Percentiles rank a stretch among this genome's conserved stretches.
phyloP scores from a whole-genome alignment of 2,329 filamentous ascomycete genomes.

The Falciphora oryzae region DNA sequence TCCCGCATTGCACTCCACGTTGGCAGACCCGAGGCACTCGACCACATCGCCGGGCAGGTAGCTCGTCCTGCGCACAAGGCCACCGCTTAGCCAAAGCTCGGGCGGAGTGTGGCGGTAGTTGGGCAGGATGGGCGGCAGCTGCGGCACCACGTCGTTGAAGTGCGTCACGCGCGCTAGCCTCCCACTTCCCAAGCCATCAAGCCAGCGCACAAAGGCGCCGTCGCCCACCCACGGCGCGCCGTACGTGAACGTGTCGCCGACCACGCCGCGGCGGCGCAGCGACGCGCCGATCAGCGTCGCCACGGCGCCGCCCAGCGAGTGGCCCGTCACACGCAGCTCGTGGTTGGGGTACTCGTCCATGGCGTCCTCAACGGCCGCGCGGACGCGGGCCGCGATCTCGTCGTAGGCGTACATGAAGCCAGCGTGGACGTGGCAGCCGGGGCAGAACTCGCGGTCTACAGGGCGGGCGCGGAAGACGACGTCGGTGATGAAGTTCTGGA shows the following conservation, averaged over 20 bases:
- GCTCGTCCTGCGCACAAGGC: conserved; percentile 24
- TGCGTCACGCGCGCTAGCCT: conserved; percentile 61
- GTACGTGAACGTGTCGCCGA: conserved; percentile 57
- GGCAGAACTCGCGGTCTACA: conserved; percentile 31
- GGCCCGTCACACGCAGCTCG: conserved; percentile 56
- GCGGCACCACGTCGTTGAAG: conserved; percentile 59
- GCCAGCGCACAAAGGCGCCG: conserved; percentile 43
- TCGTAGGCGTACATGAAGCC: conserved; percentile 56
- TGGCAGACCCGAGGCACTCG: conserved; percentile 43
- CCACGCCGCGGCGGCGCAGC: conserved; percentile 42
- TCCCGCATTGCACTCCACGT: conserved; percentile 35
- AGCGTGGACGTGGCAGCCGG: conserved; percentile 44
- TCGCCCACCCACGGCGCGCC: conserved; percentile 63
- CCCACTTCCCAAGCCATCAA: conserved; percentile 44
- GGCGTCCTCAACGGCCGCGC: conserved; percentile 38
- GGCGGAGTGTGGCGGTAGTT: conserved; percentile 61
- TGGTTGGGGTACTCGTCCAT: conserved; percentile 42
- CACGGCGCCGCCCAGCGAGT: conserved; percentile 63
- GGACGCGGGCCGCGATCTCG: conserved; percentile 40
- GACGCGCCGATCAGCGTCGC: conserved; percentile 54
- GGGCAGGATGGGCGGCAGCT: conserved; percentile 55
- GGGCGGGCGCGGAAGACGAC: conserved; percentile 33
- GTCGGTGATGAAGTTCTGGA: conserved; percentile 59
- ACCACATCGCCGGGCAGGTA: conserved; percentile 35
- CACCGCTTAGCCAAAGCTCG: conserved; percentile 57